Base-by-base conservation (phyloP, 164 flowering plant species). In the Piper longum region DNA sequence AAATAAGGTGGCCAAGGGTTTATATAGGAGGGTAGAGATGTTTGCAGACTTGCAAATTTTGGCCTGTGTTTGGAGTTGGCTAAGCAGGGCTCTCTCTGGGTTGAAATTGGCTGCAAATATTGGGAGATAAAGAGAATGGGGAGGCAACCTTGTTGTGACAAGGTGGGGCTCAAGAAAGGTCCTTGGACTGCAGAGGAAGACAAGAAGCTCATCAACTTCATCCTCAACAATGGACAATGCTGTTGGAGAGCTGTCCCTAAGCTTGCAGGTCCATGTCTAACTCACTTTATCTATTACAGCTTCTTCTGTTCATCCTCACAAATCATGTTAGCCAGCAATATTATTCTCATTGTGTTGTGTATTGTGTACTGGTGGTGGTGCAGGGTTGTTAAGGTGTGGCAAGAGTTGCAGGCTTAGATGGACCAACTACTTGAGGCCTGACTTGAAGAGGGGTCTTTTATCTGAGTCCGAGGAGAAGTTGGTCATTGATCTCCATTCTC, bases 161-260 rank as follows among this genome's bases (percentile, higher is more conserved):
- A 85, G 76, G 83, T 85, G 16, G 89, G 89, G 40, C 61, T 85
- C 73, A 83, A 82, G 83, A 83, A 85, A 65, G 90, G 90, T 48
- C 90, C 90, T 62, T 85, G 90, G 87, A 83, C 90, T 0, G 80
- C 82, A 42, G 89, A 85, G 26, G 86, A 85, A 57, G 89, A 85
- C 70, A 80, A 73, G 80, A 85, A 81, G 73, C 86, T 83, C 69
- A 81, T 85, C 75, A 83, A 73, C 73, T 85, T 85, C 81, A 85
- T 85, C 72, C 81, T 85, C 68, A 80, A 78, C 72, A 83, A 83
- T 75, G 90, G 90, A 79, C 90, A 85, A 77, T 85, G 87, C 76
- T 85, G 90, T 67, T 85, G 90, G 90, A 78, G 85, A 75, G 85
- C 87, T 70, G 85, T 85, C 64, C 90, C 90, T 59, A 81, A 85